phyloP scores from a whole-genome alignment of 1,139 yeast genomes.

The Blastobotrys ciferrii region DNA sequence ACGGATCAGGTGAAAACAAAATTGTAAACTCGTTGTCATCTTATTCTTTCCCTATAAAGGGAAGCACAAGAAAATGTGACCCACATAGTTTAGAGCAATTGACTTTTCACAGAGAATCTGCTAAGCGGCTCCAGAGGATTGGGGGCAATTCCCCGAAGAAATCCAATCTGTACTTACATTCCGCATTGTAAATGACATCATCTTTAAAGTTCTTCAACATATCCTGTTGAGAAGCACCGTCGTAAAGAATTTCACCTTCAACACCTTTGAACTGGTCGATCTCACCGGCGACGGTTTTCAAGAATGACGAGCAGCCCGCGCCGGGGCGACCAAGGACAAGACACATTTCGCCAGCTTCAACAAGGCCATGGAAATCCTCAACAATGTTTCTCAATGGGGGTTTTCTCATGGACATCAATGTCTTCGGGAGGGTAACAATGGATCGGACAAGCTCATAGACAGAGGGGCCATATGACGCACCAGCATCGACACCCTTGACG shows the following conservation, averaged over 20 bases:
- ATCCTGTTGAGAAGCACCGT: slow-evolving; percentile 50
- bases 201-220: slow-evolving; percentile 50
- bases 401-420: slow-evolving; percentile 26
- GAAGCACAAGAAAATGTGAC: too few species aligned
- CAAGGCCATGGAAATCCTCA: slow-evolving; percentile 41
- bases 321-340: slow-evolving; percentile 67
- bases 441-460: slow-evolving; percentile 44
- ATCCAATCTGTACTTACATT: slow-evolving; percentile 28
- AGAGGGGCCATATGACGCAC: slow-evolving; percentile 53
- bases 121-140: too few species aligned
- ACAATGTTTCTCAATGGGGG: slow-evolving; percentile 46
- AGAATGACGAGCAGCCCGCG: slow-evolving; percentile 61
- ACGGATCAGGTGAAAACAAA: not conserved
- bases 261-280: slow-evolving; percentile 42
- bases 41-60: too few species aligned
- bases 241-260: slow-evolving; percentile 49
- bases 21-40: not conserved
- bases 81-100: too few species aligned
- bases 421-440: slow-evolving; percentile 34
- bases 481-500: slow-evolving; percentile 52
- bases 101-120: too few species aligned
- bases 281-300: slow-evolving; percentile 56
- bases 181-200: slow-evolving; percentile 60
- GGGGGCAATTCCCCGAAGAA: too few species aligned
- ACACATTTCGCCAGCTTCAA: slow-evolving; percentile 61